Conservation (phyloP, 805 yeast species). For the Blastobotrys americana region DNA sequence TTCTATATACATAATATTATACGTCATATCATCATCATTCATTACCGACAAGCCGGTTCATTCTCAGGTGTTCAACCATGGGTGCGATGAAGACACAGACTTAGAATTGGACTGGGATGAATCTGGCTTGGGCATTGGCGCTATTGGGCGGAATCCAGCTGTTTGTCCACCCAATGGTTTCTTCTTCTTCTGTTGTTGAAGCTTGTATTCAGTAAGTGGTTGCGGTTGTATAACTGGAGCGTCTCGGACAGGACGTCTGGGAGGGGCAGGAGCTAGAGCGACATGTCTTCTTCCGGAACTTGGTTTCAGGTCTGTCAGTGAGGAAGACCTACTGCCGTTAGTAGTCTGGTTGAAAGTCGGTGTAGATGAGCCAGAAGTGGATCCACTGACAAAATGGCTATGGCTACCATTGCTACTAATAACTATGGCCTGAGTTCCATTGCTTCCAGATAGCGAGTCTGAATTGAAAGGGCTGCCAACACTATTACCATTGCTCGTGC, state of each 20-base stretch:
- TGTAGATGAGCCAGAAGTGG: not conserved
- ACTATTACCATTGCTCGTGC: no score
- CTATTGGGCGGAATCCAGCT: not conserved
- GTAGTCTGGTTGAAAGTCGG: conserved; percentile 13
- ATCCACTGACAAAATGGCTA: not conserved
- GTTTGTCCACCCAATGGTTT: no score
- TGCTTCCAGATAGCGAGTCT: conserved; percentile 1
- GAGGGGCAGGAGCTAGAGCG: conserved; percentile 21
- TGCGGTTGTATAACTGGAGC: conserved; percentile 10
- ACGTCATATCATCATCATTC: no score
- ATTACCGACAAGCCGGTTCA: conserved; percentile 5
- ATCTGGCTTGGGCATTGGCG: not conserved
- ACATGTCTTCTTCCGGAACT: conserved; percentile 5
- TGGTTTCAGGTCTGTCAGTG: not conserved
- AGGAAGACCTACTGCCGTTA: conserved; percentile 20
- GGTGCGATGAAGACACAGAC: no score
- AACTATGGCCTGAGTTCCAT: conserved; percentile 2
- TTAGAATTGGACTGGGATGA: no score
- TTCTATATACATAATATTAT: no score
- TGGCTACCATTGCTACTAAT: conserved; percentile 1
- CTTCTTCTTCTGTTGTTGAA: conserved; percentile 5
- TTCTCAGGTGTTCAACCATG: no score
- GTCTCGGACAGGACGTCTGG: conserved; percentile 7
- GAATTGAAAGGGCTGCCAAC: not conserved
- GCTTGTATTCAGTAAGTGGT: conserved; percentile 10